These are phyloP conservation scores for Penstemon davidsonii DNA, from an alignment of 257 asterid genomes.

Conservation along the genomic window DNA sequence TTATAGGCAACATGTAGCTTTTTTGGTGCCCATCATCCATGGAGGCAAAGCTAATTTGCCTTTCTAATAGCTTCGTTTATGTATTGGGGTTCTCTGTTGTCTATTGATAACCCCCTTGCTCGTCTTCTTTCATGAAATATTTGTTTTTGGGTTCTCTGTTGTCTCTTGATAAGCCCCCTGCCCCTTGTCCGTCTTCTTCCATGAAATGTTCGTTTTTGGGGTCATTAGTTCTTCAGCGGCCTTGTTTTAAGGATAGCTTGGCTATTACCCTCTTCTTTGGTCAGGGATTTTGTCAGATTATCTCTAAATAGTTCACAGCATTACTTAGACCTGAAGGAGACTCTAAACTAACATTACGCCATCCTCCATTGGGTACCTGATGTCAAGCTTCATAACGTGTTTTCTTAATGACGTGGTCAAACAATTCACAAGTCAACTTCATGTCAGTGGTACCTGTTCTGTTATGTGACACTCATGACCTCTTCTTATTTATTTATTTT, in stretches of 20 bases:
- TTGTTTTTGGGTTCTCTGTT: background rate
- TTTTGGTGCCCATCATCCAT: no score
- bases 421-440: background rate
- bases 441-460: conserved; percentile 1
- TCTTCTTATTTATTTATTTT: conserved; percentile 10
- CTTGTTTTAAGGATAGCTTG: background rate
- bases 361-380: conserved; percentile 3
- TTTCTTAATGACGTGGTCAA: background rate
- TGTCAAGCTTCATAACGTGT: conserved; percentile 12
- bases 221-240: background rate
- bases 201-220: background rate
- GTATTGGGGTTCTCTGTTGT: background rate
- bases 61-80: no score
- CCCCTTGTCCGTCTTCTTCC: background rate
- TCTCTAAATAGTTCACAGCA: background rate
- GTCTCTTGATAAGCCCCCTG: no score
- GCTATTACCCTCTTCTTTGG: background rate
- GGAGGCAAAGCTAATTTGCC: no score
- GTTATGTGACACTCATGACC: conserved; percentile 13
- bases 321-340: background rate
- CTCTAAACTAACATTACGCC: background rate
- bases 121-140: background rate
- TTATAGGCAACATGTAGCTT: no score
- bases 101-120: no score
- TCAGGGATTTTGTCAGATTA: background rate